A percentile compares a stretch with the other conserved stretches of the same genome.
phyloP scores from a whole-genome alignment of 495 filamentous ascomycete species.

The Neurospora sp. region DNA sequence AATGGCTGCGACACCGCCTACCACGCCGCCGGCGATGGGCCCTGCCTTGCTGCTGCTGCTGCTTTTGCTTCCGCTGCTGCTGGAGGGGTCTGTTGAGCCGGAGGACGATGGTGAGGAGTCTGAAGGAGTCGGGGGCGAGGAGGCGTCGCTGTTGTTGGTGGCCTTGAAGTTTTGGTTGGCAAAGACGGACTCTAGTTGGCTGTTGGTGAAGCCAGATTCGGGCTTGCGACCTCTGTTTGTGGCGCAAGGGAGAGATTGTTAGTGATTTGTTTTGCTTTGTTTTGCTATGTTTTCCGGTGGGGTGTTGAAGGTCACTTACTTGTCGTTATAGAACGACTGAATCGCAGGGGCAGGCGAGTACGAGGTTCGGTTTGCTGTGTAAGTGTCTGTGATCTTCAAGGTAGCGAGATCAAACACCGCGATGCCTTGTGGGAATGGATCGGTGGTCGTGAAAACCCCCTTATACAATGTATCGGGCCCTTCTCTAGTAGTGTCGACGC shows the following conservation, averaged over 20 bases:
- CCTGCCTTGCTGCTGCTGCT: not conserved
- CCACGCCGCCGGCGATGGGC: slow-evolving; percentile 8
- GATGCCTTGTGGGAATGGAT: slow-evolving; percentile 13
- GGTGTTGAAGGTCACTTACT: slow-evolving; percentile 2
- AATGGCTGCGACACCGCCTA: slow-evolving; percentile 10
- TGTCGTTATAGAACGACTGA: slow-evolving; percentile 8
- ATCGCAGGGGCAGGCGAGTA: slow-evolving; percentile 6
- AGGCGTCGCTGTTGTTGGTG: not conserved
- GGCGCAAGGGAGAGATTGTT: not conserved
- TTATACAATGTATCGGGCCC: not conserved
- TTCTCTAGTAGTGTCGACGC: slow-evolving; percentile 11
- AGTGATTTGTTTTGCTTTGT: not conserved
- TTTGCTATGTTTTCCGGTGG: not conserved
- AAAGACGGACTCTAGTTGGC: not conserved
- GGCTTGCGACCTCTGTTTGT: not conserved
- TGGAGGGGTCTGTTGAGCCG: not conserved
- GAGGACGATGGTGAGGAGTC: not conserved
- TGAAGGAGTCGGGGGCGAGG: not conserved
- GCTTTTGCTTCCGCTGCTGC: not conserved
- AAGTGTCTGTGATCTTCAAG: slow-evolving; percentile 5
- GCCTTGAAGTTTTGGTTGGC: not conserved
- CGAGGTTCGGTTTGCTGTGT: not conserved
- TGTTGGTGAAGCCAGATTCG: not conserved
- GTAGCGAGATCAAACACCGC: slow-evolving; percentile 12
- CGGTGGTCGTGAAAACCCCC: slow-evolving; percentile 8